These are phyloP conservation scores for Starmerella sirachaensis DNA, from an alignment of 805 yeast genomes.

Conservation along the genomic window DNA sequence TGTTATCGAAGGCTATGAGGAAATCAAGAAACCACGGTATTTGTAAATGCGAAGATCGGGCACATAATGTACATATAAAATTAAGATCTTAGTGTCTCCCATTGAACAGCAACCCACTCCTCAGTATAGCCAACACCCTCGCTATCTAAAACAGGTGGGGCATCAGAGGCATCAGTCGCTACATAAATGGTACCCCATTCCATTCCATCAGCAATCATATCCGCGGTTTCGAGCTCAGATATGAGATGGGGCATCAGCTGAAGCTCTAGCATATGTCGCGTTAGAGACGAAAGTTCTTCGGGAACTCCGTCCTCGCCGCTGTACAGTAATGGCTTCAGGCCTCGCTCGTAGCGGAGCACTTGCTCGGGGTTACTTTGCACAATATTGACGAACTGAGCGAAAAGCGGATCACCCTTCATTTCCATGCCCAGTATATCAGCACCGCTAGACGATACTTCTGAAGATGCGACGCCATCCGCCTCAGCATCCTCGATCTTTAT, in stretches of 20 bases:
- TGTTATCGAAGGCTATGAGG: conserved; percentile 59
- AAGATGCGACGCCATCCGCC: conserved; percentile 15
- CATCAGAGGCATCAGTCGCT: conserved; percentile 61
- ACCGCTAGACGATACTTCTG: conserved; percentile 10
- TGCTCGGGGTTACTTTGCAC: conserved; percentile 78
- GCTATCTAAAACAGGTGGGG: conserved; percentile 42
- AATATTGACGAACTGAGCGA: conserved; percentile 63
- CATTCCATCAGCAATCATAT: conserved; percentile 59
- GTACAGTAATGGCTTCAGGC: conserved; percentile 67
- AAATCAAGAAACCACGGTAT: conserved; percentile 44
- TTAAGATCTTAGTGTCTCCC: conserved; percentile 42
- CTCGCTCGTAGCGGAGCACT: conserved; percentile 71
- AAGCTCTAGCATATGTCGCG: conserved; percentile 50
- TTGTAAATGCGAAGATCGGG: conserved; percentile 7
- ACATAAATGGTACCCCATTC: conserved; percentile 94
- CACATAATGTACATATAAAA: conserved; percentile 1
- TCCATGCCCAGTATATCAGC: conserved; percentile 30
- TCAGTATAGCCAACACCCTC: conserved; percentile 67
- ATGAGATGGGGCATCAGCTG: conserved; percentile 94
- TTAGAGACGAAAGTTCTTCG: conserved; percentile 33
- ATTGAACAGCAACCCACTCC: conserved; percentile 76
- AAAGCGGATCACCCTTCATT: conserved; percentile 43
- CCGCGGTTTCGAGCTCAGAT: conserved; percentile 54
- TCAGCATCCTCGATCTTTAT: conserved; percentile 35
- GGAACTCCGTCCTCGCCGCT: conserved; percentile 44